Evolutionary conservation across 1,284 basidiomycete species (phyloP).

Genomic region (Tremellales sp.): DNA sequence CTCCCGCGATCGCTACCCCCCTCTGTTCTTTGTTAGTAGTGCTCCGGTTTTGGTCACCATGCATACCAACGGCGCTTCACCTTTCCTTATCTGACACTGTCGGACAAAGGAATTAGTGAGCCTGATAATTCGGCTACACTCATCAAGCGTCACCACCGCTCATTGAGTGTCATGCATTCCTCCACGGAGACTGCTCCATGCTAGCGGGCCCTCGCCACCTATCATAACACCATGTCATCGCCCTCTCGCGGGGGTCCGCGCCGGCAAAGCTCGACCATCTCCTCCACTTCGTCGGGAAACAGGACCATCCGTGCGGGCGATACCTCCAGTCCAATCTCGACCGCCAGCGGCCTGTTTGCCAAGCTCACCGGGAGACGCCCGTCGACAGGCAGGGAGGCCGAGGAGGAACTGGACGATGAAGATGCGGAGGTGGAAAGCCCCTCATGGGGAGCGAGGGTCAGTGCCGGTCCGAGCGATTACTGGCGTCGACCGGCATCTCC

Average conservation of each 20-base stretch:
- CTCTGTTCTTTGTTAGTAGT: too few relatives aligned
- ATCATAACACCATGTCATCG: neutral
- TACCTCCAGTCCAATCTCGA: conserved; percentile 4
- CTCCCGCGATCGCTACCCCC: too few relatives aligned
- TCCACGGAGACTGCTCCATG: too few relatives aligned
- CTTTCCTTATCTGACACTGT: too few relatives aligned
- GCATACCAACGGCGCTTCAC: too few relatives aligned
- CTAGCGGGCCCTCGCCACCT: too few relatives aligned
- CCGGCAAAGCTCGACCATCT: conserved; percentile 18
- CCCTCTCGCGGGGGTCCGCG: neutral
- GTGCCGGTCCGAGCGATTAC: conserved; percentile 22
- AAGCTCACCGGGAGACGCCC: conserved; percentile 3
- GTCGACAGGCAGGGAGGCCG: neutral
- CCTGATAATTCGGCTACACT: too few relatives aligned
- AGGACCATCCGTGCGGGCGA: conserved; percentile 19
- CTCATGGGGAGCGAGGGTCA: conserved; percentile 5
- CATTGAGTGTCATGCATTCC: too few relatives aligned
- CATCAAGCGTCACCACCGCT: too few relatives aligned
- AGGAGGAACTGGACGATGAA: neutral
- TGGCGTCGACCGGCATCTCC: conserved; percentile 8
- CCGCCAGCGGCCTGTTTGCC: conserved; percentile 6
- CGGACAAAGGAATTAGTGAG: too few relatives aligned
- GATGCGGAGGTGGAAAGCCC: conserved; percentile 3
- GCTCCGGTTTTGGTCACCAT: too few relatives aligned
- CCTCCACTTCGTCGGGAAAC: conserved; percentile 20